A percentile compares a stretch with the other conserved stretches of the same genome.
These are phyloP conservation scores for Cladobotryum protrusum DNA, from an alignment of 2,329 filamentous ascomycete genomes.

Conservation along the genomic window DNA sequence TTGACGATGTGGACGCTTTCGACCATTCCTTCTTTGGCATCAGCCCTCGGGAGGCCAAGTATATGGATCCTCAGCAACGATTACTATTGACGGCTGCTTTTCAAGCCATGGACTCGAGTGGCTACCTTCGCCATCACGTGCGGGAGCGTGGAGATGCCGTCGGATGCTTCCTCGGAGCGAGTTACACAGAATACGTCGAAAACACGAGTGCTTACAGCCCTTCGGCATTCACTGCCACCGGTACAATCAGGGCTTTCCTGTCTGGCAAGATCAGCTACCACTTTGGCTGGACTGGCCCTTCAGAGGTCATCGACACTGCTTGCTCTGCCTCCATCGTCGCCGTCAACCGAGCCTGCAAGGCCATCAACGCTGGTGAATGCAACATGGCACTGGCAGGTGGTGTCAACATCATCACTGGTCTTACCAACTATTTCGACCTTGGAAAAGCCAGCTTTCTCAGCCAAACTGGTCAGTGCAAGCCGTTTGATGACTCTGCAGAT, in stretches of 20 bases:
- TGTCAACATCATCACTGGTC: slow-evolving; percentile 30
- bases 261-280: slow-evolving; percentile 27
- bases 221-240: slow-evolving; percentile 27
- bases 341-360: slow-evolving; percentile 26
- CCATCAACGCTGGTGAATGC: slow-evolving; percentile 24
- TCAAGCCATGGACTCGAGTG: slow-evolving; percentile 23
- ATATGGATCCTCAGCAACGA: slow-evolving; percentile 30
- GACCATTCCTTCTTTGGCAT: slow-evolving; percentile 26
- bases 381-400: slow-evolving; percentile 31
- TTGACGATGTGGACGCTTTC: slow-evolving; percentile 14
- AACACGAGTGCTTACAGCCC: slow-evolving; percentile 19
- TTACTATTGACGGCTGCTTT: slow-evolving; percentile 28
- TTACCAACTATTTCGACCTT: slow-evolving; percentile 17
- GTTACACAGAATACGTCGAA: slow-evolving; percentile 19
- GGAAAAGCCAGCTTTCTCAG: slow-evolving; percentile 20
- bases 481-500: slow-evolving; percentile 26
- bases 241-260: slow-evolving; percentile 27
- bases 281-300: slow-evolving; percentile 32
- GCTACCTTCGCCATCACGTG: slow-evolving; percentile 5
- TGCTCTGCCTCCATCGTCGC: slow-evolving; percentile 32
- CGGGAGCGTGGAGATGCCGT: slow-evolving; percentile 13
- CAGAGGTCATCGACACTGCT: slow-evolving; percentile 29
- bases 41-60: slow-evolving; percentile 20
- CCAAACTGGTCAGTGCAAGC: slow-evolving; percentile 21
- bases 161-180: slow-evolving; percentile 22